phyloP scores from a whole-genome alignment of 1,139 yeast species.

The Pichiaceae sp. region DNA sequence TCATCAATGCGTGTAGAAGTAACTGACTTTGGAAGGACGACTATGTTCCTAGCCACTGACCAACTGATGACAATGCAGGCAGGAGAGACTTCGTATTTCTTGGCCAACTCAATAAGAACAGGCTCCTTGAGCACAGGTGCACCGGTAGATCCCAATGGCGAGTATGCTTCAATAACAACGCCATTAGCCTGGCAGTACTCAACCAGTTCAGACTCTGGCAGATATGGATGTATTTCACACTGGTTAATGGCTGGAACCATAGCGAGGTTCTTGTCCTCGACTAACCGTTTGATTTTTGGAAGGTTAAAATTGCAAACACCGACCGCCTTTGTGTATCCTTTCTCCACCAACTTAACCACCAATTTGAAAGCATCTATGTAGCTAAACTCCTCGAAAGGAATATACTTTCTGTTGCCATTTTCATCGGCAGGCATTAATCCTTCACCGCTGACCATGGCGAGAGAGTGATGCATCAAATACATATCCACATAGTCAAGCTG shows the following conservation, averaged over 20 bases:
- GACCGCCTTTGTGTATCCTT: slow-evolving; percentile 36
- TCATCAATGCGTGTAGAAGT: slow-evolving; percentile 26
- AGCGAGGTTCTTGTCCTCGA: slow-evolving; percentile 34
- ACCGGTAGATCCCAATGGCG: slow-evolving; percentile 53
- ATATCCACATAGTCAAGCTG: slow-evolving; percentile 40
- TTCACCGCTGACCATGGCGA: slow-evolving; percentile 25
- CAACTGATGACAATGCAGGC: slow-evolving; percentile 45
- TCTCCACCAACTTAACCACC: slow-evolving; percentile 34
- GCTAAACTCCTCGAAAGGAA: slow-evolving; percentile 25
- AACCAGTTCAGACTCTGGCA: slow-evolving; percentile 37
- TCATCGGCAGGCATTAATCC: slow-evolving; percentile 21
- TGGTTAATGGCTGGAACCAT: slow-evolving; percentile 52
- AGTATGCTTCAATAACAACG: slow-evolving; percentile 45
- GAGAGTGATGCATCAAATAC: slow-evolving; percentile 43
- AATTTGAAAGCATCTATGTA: slow-evolving; percentile 35
- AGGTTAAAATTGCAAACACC: slow-evolving; percentile 56
- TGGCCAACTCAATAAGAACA: slow-evolving; percentile 33
- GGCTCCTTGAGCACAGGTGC: slow-evolving; percentile 46
- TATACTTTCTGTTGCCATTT: slow-evolving; percentile 11
- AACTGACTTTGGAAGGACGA: slow-evolving; percentile 47
- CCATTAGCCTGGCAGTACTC: slow-evolving; percentile 34
- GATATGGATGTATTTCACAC: slow-evolving; percentile 38
- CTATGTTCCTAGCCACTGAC: slow-evolving; percentile 41
- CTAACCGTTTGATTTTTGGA: slow-evolving; percentile 35
- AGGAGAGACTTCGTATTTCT: slow-evolving; percentile 35